Evolutionary conservation across 2,329 filamentous ascomycete genomes (phyloP), one percentile per base, ranked within the genome.

Genomic region (Cryphonectria radicalis): DNA sequence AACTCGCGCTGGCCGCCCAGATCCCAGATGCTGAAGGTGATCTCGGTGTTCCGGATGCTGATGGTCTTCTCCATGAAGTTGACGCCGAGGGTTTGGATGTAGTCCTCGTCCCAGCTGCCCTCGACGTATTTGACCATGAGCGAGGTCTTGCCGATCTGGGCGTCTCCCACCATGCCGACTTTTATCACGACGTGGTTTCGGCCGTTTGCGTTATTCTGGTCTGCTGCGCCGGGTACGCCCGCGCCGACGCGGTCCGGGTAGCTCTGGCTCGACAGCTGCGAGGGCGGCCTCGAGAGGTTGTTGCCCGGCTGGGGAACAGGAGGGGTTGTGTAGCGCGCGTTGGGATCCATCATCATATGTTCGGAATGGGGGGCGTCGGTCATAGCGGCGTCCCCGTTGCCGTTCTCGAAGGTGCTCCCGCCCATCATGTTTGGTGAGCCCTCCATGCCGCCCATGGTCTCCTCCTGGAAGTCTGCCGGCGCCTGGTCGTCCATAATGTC

Each of bases 21-120:
- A 85, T 99, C 96, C 96, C 96, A 99, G 80, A 99, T 99, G 73
- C 94, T 97, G 84, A 99, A 99, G 60, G 96, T 99, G 81, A 99
- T 99, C 83, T 99, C 96, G 22, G 96, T 99, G 83, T 99, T 99
- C 74, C 96, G 93, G 82, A 99, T 99, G 74, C 94, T 97, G 80
- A 99, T 99, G 50, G 96, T 99, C 88, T 99, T 99, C 82, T 99
- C 96, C 96, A 99, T 99, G 83, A 99, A 99, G 82, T 99, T 99
- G 82, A 99, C 96, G 76, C 96, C 96, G 62, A 99, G 85, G 32
- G 96, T 99, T 84, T 99, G 96, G 78, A 99, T 99, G 82, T 99
- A 99, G 81, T 99, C 96, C 84, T 99, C 96, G 81, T 99, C 96
- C 94, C 96, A 99, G 82, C 95, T 98, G 72, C 96, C 96, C 84